Conservation (phyloP, 2,329 filamentous ascomycete species). For the Cadophora sp. region DNA sequence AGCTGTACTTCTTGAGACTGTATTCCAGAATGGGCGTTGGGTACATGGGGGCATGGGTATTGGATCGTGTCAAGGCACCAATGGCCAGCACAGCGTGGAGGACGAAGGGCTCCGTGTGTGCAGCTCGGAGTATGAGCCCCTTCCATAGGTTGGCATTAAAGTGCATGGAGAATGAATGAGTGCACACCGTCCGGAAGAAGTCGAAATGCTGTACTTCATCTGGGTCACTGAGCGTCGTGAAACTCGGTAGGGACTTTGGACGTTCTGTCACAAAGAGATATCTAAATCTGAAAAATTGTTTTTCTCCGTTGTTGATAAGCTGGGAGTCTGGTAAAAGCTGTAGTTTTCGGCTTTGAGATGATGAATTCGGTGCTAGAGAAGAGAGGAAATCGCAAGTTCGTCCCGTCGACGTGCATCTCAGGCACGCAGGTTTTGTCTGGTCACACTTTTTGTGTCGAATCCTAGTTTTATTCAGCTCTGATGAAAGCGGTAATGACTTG, state of each 20-base stretch:
- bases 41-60: background rate
- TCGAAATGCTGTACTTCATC: conserved; percentile 24
- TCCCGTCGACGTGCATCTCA: conserved; percentile 29
- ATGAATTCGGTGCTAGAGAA: background rate
- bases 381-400: conserved; percentile 30
- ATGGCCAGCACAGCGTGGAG: conserved; percentile 26
- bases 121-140: conserved; percentile 23
- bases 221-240: background rate
- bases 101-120: conserved; percentile 24
- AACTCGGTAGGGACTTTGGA: background rate
- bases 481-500: no score
- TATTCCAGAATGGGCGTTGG: conserved; percentile 44
- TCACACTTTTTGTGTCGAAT: conserved; percentile 34
- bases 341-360: background rate
- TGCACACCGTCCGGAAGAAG: conserved; percentile 23
- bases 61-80: conserved; percentile 24
- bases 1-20: conserved; percentile 37
- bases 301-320: background rate
- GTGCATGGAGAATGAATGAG: conserved; percentile 18
- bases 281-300: background rate
- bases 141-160: conserved; percentile 23
- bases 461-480: conserved; percentile 13
- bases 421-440: conserved; percentile 29
- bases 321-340: background rate
- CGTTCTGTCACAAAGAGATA: background rate